Conservation (phyloP, 2,329 filamentous ascomycete species). For the Dactylonectria macrodidyma region DNA sequence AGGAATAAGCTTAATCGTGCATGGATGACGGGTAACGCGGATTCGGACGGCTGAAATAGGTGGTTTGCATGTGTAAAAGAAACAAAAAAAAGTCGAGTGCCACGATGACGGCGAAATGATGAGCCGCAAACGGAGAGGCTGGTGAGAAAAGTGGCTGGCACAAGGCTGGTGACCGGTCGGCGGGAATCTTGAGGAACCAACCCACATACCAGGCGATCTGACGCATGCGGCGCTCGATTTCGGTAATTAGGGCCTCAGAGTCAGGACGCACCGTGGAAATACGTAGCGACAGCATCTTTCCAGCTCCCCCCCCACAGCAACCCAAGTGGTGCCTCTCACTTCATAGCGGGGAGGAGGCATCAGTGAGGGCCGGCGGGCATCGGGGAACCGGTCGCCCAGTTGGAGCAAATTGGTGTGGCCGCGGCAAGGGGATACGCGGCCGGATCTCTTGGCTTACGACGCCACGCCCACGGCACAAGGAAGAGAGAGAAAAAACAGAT, state of each 20-base stretch:
- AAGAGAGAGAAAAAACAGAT: background rate
- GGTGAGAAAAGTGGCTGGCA: background rate
- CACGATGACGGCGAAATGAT: background rate
- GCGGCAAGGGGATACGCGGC: background rate
- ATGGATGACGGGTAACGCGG: background rate
- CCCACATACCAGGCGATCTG: background rate
- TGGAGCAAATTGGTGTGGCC: background rate
- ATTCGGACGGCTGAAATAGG: background rate
- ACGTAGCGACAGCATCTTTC: background rate
- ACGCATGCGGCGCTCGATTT: background rate
- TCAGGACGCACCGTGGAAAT: background rate
- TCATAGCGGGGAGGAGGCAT: no score
- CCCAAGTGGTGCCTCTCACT: no score
- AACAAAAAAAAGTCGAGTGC: background rate
- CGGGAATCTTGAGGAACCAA: background rate
- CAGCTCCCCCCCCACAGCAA: background rate
- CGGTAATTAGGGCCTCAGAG: background rate
- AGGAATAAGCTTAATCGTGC: background rate
- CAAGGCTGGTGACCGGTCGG: background rate
- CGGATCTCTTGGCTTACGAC: background rate
- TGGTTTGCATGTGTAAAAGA: background rate
- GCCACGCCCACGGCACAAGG: background rate
- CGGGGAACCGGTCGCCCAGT: background rate
- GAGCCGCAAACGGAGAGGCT: no score
- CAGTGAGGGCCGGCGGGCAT: background rate